Evolutionary conservation across 768 basidiomycete species (phyloP).

Genomic region (Lentinula detonsa): DNA sequence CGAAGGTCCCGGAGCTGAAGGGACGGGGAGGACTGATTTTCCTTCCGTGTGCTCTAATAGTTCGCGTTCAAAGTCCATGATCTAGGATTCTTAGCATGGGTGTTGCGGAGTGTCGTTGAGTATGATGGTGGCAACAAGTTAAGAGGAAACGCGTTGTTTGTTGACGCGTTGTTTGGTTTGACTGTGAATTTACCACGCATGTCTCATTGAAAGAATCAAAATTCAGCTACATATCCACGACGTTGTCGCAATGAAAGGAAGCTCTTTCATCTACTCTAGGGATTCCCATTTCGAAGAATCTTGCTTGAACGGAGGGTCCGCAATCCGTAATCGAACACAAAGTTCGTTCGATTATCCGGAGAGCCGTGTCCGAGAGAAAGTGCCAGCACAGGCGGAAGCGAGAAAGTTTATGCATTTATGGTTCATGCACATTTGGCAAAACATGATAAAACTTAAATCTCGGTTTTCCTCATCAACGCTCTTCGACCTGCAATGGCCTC

Average conservation of each 20-base stretch:
- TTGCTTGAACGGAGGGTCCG: not conserved
- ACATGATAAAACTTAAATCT: not conserved
- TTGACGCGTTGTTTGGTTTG: slow-evolving; percentile 6
- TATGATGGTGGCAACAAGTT: not conserved
- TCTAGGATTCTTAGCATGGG: no score
- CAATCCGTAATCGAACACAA: no score
- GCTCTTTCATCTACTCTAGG: no score
- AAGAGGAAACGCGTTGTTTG: not conserved
- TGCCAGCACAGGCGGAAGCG: no score
- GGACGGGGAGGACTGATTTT: slow-evolving; percentile 21
- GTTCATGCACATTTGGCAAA: not conserved
- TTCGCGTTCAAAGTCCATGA: not conserved
- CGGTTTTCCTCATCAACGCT: not conserved
- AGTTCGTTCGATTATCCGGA: not conserved
- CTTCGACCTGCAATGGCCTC: not conserved
- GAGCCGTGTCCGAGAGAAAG: not conserved
- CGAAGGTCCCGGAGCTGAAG: slow-evolving; percentile 56
- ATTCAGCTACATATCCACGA: no score
- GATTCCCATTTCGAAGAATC: no score
- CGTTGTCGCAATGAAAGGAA: no score
- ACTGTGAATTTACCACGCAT: no score
- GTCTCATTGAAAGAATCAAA: no score
- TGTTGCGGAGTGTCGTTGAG: not conserved
- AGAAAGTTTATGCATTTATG: not conserved
- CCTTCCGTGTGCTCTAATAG: not conserved